Percentiles rank a stretch among this genome's conserved stretches.
Conservation (phyloP, 805 yeast genomes). For the Saccharomycopsis olivae region DNA sequence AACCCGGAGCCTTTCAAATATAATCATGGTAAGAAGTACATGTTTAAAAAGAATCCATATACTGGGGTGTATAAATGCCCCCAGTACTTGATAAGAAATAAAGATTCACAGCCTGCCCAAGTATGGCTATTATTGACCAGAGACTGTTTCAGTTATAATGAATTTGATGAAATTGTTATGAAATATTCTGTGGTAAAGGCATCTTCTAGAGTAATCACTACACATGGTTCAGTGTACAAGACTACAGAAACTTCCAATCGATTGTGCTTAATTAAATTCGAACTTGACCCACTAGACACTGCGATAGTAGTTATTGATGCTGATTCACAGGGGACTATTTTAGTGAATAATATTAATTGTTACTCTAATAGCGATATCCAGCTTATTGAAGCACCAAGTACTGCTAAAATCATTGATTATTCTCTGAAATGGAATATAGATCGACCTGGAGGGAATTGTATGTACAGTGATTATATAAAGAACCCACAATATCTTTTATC, state of each 20-base stretch:
- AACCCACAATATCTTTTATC: constrained; percentile 46
- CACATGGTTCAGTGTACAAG: background rate
- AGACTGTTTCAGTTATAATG: constrained; percentile 13
- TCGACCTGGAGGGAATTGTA: constrained; percentile 47
- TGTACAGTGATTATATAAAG: constrained; percentile 31
- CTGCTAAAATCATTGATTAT: too few species aligned
- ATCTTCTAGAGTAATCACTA: background rate
- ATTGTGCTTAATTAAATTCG: constrained; percentile 27
- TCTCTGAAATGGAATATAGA: constrained; percentile 32
- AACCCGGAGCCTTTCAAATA: constrained; percentile 25
- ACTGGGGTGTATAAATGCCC: constrained; percentile 26
- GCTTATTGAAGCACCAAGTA: background rate
- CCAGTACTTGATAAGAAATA: constrained; percentile 33
- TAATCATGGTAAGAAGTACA: too few species aligned
- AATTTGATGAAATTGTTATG: background rate
- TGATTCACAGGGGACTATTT: background rate
- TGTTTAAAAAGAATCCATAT: too few species aligned
- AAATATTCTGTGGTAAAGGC: background rate
- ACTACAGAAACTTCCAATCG: constrained; percentile 25
- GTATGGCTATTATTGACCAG: constrained; percentile 38
- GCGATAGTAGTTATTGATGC: constrained; percentile 24
- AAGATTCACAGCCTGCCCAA: constrained; percentile 21
- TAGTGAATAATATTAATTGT: background rate
- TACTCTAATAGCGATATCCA: background rate
- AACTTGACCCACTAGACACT: constrained; percentile 21